A percentile compares a stretch with the other conserved stretches of the same genome.
These are phyloP conservation scores for Diaporthe caulivora DNA, from an alignment of 2,329 filamentous ascomycete species.

Conservation along the genomic window DNA sequence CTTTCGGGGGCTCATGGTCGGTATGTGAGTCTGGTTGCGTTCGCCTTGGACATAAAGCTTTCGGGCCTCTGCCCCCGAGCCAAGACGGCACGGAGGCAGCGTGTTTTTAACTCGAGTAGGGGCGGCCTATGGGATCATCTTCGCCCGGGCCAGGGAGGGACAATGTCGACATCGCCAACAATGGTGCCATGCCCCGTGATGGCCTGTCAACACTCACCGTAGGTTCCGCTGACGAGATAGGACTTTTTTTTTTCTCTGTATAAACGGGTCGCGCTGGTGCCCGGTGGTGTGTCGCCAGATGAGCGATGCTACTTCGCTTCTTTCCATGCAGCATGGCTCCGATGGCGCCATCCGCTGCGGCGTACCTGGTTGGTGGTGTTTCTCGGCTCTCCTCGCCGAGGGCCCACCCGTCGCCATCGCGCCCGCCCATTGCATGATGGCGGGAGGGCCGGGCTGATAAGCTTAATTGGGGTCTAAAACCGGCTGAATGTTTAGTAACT, in stretches of 20 bases:
- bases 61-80: background rate
- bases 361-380: slow-evolving; percentile 9
- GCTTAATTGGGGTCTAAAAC: background rate
- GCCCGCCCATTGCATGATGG: slow-evolving; percentile 26
- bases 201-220: background rate
- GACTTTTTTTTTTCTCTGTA: background rate
- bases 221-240: background rate
- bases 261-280: background rate
- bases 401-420: slow-evolving; percentile 29
- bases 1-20: slow-evolving; percentile 17
- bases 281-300: background rate
- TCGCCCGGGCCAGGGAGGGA: background rate
- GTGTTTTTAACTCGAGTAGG: background rate
- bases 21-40: background rate
- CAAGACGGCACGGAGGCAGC: background rate
- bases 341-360: slow-evolving; percentile 35
- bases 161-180: slow-evolving; percentile 19
- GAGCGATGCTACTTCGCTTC: slow-evolving; percentile 22
- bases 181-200: background rate
- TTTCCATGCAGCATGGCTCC: slow-evolving; percentile 3
- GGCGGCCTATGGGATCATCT: background rate
- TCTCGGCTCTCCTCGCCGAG: background rate
- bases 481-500: background rate
- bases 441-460: background rate
- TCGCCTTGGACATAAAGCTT: background rate